Evolutionary conservation across 257 asterid genomes (phyloP).

Genomic region (Capsicum baccatum): DNA sequence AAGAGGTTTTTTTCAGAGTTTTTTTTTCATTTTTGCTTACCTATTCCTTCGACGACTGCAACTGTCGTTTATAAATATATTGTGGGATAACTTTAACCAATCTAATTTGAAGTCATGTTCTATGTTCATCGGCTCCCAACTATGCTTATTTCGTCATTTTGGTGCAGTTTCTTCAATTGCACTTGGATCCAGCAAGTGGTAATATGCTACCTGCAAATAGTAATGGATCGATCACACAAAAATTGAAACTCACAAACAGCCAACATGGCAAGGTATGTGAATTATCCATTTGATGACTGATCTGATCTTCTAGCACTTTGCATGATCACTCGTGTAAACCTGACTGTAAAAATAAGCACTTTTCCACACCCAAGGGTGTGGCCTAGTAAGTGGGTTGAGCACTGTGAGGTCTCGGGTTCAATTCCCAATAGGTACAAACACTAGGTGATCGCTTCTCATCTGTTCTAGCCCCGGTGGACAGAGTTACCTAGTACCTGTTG

Average conservation of each 20-base stretch:
- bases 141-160: conserved; percentile 30
- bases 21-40: background rate
- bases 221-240: conserved; percentile 74
- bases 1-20: background rate
- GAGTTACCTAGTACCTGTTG: no score
- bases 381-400: no score
- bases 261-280: conserved; percentile 87
- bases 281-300: conserved; percentile 2
- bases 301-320: background rate
- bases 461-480: no score
- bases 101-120: conserved; percentile 22
- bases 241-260: conserved; percentile 75
- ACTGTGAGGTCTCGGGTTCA: no score
- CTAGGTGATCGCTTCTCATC: no score
- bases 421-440: no score
- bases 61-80: background rate
- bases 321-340: background rate
- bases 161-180: conserved; percentile 90
- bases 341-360: conserved; percentile 13
- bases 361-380: background rate
- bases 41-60: background rate
- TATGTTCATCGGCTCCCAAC: conserved; percentile 2
- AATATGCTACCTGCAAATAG: conserved; percentile 75
- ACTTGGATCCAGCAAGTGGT: conserved; percentile 94
- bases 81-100: background rate